Evolutionary conservation across 495 filamentous ascomycete genomes (phyloP).

Genomic region (Penicillium roqueforti): DNA sequence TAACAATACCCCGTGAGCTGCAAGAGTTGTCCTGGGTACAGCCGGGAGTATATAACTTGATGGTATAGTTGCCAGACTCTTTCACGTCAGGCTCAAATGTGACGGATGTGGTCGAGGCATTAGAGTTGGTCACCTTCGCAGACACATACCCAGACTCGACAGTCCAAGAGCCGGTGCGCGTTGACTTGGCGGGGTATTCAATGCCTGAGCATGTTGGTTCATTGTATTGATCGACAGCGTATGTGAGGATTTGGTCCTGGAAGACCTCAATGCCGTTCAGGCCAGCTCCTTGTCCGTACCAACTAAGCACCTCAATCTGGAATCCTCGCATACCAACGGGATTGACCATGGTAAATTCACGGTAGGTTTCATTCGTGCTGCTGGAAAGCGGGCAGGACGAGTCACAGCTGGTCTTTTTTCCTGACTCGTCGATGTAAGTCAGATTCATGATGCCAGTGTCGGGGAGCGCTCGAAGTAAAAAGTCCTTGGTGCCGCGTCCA

Average conservation of each 20-base stretch:
- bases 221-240: conserved; percentile 82
- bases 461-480: conserved; percentile 75
- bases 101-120: conserved; percentile 55
- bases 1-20: conserved; percentile 66
- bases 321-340: conserved; percentile 83
- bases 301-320: conserved; percentile 75
- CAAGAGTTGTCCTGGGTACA: conserved; percentile 79
- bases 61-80: conserved; percentile 83
- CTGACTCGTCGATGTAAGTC: conserved; percentile 74
- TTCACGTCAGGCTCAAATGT: conserved; percentile 80
- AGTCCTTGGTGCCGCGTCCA: conserved; percentile 81
- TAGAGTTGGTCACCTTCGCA: conserved; percentile 54
- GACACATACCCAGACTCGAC: conserved; percentile 71
- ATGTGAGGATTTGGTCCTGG: conserved; percentile 76
- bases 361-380: conserved; percentile 57
- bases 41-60: conserved; percentile 87
- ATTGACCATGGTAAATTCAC: conserved; percentile 92
- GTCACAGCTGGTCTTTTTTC: conserved; percentile 64
- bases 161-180: conserved; percentile 68
- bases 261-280: conserved; percentile 88
- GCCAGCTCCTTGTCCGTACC: conserved; percentile 83
- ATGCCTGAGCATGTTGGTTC: conserved; percentile 75
- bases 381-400: conserved; percentile 73
- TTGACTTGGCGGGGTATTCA: conserved; percentile 59
- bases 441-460: conserved; percentile 95